Base-by-base conservation (phyloP, 2,329 filamentous ascomycete genomes). In the Ilyonectria mors-panacis region DNA sequence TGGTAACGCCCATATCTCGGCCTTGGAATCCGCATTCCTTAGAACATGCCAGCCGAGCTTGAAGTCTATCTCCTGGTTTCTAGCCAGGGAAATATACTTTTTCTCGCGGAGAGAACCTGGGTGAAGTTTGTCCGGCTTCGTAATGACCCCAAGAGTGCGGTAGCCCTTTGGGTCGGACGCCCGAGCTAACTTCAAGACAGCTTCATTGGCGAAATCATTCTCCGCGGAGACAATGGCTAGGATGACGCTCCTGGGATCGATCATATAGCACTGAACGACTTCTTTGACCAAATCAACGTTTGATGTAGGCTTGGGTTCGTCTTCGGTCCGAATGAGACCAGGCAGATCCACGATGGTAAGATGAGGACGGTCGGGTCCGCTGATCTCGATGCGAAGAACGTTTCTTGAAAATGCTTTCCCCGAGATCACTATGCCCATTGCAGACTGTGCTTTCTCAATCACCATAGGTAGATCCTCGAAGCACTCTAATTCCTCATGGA, bases 321-420 rank as follows among this genome's bases (percentile, higher is more conserved):
- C 79, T 6, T 77, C 64, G 1, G 75, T 73, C 2, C 80, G 75
- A 23, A 86, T 82, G 2, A 86, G 75, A 1, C 85, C 84, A 1
- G 84, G 85, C 1, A 86, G 75, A 66, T 87, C 85, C 1, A 87
- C 83, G 1, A 86, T 76, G 1, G 84, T 86, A 7, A 87, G 77
- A 42, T 84, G 81, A 1, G 71, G 69, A 3, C 70, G 73, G 0
- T 60, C 68, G 4, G 74, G 69, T 3, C 74, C 72, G 1, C 59
- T 65, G 6, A 76, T 37, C 35, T 75, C 73, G 47, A 79, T 71
- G 1, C 71, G 71, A 1, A 80, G 69, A 3, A 74, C 70, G 47
- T 80, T 76, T 7, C 66, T 56, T 3, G 45, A 64, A 23, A 75
- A 74, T 1, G 28, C 21, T 2, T 7, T 33, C 10, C 37, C 15